Conservation (phyloP, 768 basidiomycete genomes). For the Krasilnikovozyma curviuscula region DNA sequence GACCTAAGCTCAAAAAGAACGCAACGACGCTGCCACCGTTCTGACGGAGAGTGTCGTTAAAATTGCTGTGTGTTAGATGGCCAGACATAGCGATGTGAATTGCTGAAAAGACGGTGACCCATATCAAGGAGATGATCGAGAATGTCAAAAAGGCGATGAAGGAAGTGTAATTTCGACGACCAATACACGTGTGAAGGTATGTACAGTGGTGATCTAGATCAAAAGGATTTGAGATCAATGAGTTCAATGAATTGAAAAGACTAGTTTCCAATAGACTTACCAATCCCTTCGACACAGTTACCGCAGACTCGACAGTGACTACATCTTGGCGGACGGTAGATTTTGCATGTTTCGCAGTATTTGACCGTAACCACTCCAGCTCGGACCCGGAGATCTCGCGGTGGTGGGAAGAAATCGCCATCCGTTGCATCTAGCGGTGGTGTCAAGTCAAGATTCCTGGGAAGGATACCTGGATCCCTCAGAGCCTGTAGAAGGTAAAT, state of each 20-base stretch:
- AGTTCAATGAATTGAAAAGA: neutral
- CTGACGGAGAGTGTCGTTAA: conserved; percentile 31
- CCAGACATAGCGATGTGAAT: conserved; percentile 54
- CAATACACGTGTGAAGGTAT: conserved; percentile 76
- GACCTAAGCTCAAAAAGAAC: conserved; percentile 48
- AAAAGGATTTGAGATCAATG: neutral
- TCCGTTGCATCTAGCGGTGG: conserved; percentile 48
- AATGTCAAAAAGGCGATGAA: conserved; percentile 70
- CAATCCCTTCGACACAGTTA: conserved; percentile 90
- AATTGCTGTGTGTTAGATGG: conserved; percentile 34
- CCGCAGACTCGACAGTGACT: conserved; percentile 97
- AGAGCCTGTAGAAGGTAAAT: conserved; percentile 35
- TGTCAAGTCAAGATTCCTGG: conserved; percentile 64
- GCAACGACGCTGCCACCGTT: conserved; percentile 63
- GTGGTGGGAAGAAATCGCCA: conserved; percentile 44
- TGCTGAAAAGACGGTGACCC: conserved; percentile 65
- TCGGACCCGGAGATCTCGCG: conserved; percentile 62
- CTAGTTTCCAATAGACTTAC: neutral
- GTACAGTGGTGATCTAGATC: conserved; percentile 27
- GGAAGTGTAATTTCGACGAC: conserved; percentile 81
- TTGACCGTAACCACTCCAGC: conserved; percentile 70
- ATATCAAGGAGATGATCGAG: conserved; percentile 51
- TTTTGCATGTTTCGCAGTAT: conserved; percentile 82
- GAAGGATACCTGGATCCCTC: conserved; percentile 71
- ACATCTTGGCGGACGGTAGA: conserved; percentile 78